Percentiles rank a stretch among this genome's conserved stretches.
These are phyloP conservation scores for Acer saccharum DNA, from an alignment of 345 rosid genomes.

Conservation along the genomic window DNA sequence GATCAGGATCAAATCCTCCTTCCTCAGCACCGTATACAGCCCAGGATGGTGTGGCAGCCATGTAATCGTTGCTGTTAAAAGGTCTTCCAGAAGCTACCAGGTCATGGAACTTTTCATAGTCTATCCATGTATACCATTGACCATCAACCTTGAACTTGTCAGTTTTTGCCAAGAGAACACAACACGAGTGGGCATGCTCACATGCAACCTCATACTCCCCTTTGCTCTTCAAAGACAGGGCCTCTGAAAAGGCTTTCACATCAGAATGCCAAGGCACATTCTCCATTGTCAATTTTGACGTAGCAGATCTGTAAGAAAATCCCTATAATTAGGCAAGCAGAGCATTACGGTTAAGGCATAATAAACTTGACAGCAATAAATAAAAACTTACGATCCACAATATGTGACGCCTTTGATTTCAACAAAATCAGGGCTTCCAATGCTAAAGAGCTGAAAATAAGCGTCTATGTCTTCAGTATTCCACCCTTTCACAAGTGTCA, in stretches of 20 bases:
- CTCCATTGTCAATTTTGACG: constrained; percentile 97
- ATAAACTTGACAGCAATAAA: constrained; percentile 6
- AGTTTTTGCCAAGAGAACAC: constrained; percentile 88
- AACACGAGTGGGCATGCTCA: constrained; percentile 93
- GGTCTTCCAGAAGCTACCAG: constrained; percentile 89
- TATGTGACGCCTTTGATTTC: constrained; percentile 99
- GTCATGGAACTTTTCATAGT: constrained; percentile 93
- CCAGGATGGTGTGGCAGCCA: constrained; percentile 91
- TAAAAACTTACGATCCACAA: constrained; percentile 78
- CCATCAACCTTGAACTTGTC: constrained; percentile 84
- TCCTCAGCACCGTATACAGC: constrained; percentile 93
- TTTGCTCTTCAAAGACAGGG: constrained; percentile 65
- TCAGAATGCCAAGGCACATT: constrained; percentile 98
- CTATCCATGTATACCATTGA: constrained; percentile 95
- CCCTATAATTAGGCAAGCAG: constrained; percentile 14
- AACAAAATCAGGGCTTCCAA: constrained; percentile 91
- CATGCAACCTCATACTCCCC: constrained; percentile 97
- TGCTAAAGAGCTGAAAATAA: constrained; percentile 75
- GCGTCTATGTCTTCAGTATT: constrained; percentile 90
- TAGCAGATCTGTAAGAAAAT: constrained; percentile 64
- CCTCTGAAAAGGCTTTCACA: constrained; percentile 90
- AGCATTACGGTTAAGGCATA: not conserved
- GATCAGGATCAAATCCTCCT: constrained; percentile 95
- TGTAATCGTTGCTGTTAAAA: constrained; percentile 77
- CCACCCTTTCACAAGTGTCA: constrained; percentile 97